Conservation (phyloP, 805 yeast genomes). For the Komagataella kurtzmanii region DNA sequence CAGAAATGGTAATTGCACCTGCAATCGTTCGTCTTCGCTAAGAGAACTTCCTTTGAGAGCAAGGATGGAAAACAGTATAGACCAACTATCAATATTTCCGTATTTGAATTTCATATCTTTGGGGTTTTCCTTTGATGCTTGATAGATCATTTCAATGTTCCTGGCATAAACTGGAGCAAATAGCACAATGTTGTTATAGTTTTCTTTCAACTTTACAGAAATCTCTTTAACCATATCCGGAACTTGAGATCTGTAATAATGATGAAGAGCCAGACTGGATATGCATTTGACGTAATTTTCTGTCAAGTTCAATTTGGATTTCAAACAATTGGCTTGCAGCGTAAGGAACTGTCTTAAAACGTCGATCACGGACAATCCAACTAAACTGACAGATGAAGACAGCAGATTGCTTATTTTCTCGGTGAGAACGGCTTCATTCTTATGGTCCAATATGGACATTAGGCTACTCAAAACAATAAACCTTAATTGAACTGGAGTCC, state of each 20-base stretch:
- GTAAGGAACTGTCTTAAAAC: conserved; percentile 45
- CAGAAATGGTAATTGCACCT: background rate
- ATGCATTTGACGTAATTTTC: conserved; percentile 41
- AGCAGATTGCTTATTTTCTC: conserved; percentile 32
- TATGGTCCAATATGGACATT: background rate
- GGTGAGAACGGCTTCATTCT: conserved; percentile 4
- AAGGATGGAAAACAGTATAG: conserved; percentile 12
- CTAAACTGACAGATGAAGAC: conserved; percentile 69
- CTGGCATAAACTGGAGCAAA: background rate
- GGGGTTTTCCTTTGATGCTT: background rate
- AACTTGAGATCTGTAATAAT: conserved; percentile 78
- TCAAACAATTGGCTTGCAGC: conserved; percentile 22
- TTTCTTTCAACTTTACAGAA: conserved; percentile 26
- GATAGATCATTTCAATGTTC: background rate
- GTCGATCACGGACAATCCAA: conserved; percentile 80
- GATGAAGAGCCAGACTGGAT: conserved; percentile 59
- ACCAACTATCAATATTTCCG: conserved; percentile 5
- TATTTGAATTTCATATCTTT: background rate
- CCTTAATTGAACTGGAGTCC: conserved; percentile 73
- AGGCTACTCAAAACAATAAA: conserved; percentile 44
- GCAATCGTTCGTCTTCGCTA: conserved; percentile 5
- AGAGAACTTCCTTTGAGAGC: conserved; percentile 12
- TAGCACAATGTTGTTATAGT: conserved; percentile 5
- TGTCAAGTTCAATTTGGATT: conserved; percentile 15
- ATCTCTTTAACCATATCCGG: conserved; percentile 70